Evolutionary conservation across 129 eudicot genomes (phyloP).

Genomic region (Tagetes patula): DNA sequence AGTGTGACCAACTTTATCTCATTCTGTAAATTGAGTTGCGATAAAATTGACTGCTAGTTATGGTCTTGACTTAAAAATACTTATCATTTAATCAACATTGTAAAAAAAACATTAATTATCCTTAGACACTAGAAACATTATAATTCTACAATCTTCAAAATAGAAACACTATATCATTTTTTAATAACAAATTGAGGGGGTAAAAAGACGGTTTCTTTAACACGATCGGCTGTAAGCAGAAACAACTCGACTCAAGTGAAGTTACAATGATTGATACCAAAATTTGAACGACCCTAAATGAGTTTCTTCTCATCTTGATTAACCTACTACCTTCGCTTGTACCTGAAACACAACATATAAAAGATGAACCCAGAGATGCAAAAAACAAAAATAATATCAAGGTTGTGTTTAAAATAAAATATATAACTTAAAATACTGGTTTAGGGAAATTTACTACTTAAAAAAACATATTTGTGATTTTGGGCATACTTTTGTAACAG

Average conservation of each 20-base stretch:
- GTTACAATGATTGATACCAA: neutral
- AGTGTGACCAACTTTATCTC: too few relatives aligned
- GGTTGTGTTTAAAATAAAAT: neutral
- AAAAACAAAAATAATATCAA: neutral
- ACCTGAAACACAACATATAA: conserved; percentile 39
- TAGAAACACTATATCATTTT: neutral
- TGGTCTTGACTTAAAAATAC: too few relatives aligned
- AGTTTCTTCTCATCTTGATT: neutral
- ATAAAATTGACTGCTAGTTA: too few relatives aligned
- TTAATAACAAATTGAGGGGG: neutral
- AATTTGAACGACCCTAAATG: conserved; percentile 3
- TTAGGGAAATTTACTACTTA: neutral
- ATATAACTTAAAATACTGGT: neutral
- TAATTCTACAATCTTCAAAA: neutral
- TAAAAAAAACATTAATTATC: too few relatives aligned
- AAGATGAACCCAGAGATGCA: neutral
- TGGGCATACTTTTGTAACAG: neutral
- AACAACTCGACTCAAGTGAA: neutral
- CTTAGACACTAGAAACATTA: too few relatives aligned
- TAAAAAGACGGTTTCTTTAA: neutral
- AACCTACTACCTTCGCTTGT: conserved; percentile 49
- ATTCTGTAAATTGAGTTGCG: too few relatives aligned
- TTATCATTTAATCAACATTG: too few relatives aligned
- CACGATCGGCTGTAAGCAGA: neutral
- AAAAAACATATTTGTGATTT: neutral